Evolutionary conservation across 169 alveolate genomes (phyloP).

Genomic region (Perkinsus chesapeaki): DNA sequence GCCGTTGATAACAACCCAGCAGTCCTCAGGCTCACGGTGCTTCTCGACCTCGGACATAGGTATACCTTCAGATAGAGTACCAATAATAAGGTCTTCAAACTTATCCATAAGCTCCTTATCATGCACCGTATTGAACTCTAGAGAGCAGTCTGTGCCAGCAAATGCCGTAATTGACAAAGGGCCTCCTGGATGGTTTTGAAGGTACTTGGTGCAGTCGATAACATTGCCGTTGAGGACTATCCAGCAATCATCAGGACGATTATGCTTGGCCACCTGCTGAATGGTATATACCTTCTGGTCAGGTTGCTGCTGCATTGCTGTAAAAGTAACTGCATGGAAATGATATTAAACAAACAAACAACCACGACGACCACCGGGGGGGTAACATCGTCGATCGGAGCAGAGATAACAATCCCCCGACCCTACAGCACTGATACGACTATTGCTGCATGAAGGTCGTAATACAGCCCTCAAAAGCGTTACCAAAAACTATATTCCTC

Average conservation of each 20-base stretch:
- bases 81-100: background rate
- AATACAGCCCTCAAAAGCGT: too few species aligned
- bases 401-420: too few species aligned
- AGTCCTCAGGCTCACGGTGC: constrained; percentile 14
- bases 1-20: constrained; percentile 46
- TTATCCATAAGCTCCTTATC: background rate
- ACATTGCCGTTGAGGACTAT: constrained; percentile 48
- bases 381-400: too few species aligned
- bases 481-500: too few species aligned
- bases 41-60: background rate
- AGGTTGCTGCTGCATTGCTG: too few species aligned
- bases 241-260: constrained; percentile 47
- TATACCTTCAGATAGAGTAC: background rate
- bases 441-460: too few species aligned
- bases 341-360: too few species aligned
- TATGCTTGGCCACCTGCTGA: constrained; percentile 35
- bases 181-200: constrained; percentile 63
- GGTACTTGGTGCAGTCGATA: constrained; percentile 46
- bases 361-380: too few species aligned
- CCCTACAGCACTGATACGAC: too few species aligned
- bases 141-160: background rate
- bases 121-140: background rate
- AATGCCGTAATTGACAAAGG: background rate
- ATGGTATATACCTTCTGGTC: background rate
- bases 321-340: too few species aligned